phyloP scores from a whole-genome alignment of 306 rosid genomes.

The Ormosia semicastrata region DNA sequence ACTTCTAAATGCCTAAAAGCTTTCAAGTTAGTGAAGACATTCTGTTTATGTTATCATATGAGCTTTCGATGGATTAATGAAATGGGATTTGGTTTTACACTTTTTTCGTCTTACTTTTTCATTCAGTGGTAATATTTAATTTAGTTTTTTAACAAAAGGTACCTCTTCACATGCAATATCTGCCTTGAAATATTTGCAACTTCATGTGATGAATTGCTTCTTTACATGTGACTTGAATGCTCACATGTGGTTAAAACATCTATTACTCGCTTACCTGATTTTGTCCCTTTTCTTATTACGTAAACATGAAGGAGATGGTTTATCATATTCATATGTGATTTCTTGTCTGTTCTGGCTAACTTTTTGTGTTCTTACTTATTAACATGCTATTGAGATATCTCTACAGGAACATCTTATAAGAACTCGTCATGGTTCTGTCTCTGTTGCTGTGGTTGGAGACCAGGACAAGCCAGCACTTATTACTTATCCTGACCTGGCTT shows the following conservation, averaged over 20 bases:
- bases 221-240: neutral
- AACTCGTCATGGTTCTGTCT: constrained; percentile 65
- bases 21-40: neutral
- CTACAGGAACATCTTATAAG: constrained; percentile 75
- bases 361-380: constrained; percentile 9
- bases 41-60: neutral
- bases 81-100: neutral
- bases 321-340: neutral
- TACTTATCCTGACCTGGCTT: constrained; percentile 86
- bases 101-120: neutral
- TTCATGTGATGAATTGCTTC: neutral
- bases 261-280: neutral
- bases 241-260: neutral
- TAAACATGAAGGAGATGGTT: neutral
- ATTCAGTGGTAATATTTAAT: neutral
- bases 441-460: constrained; percentile 83
- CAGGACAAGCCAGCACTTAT: constrained; percentile 88
- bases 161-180: constrained; percentile 19
- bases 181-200: neutral
- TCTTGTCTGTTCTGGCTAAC: neutral
- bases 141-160: neutral
- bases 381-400: constrained; percentile 20
- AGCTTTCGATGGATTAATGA: neutral
- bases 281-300: neutral
- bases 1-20: neutral